Conservation (phyloP, 805 yeast species). For the Starmerella bacillaris region DNA sequence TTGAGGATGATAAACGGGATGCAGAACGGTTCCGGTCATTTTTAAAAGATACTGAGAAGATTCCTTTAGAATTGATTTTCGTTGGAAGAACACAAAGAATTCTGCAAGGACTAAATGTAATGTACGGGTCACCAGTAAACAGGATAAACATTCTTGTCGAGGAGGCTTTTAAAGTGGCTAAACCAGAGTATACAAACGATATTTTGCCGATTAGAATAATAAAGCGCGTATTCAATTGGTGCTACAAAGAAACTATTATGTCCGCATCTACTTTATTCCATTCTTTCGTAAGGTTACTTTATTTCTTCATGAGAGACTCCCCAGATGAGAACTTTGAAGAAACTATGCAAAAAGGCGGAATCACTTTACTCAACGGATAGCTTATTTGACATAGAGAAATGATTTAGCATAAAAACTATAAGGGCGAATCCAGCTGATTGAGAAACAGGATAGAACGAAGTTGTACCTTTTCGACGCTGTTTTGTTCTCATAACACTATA, state of each 20-base stretch:
- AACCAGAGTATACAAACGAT: slow-evolving; percentile 1
- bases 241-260: too few species aligned
- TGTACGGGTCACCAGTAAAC: slow-evolving; percentile 57
- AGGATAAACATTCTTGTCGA: slow-evolving; percentile 44
- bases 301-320: slow-evolving; percentile 8
- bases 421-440: too few species aligned
- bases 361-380: slow-evolving; percentile 3
- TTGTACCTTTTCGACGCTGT: too few species aligned
- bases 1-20: slow-evolving; percentile 28
- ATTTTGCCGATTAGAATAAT: too few species aligned
- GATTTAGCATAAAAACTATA: too few species aligned
- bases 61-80: slow-evolving; percentile 50
- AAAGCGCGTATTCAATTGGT: too few species aligned
- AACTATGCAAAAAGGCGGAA: slow-evolving; percentile 8
- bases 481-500: too few species aligned
- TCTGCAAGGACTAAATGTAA: slow-evolving; percentile 49
- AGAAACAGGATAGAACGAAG: too few species aligned
- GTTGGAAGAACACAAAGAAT: slow-evolving; percentile 56
- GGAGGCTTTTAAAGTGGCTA: slow-evolving; percentile 27
- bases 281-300: too few species aligned
- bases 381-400: too few species aligned
- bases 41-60: slow-evolving; percentile 41
- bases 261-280: too few species aligned
- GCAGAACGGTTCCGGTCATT: slow-evolving; percentile 36
- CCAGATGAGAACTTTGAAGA: slow-evolving; percentile 13